Evolutionary conservation across 192 early-diverging fungal genomes (phyloP), one percentile per base, ranked within the genome.

Genomic region (Thoreauomyces humboldtii): DNA sequence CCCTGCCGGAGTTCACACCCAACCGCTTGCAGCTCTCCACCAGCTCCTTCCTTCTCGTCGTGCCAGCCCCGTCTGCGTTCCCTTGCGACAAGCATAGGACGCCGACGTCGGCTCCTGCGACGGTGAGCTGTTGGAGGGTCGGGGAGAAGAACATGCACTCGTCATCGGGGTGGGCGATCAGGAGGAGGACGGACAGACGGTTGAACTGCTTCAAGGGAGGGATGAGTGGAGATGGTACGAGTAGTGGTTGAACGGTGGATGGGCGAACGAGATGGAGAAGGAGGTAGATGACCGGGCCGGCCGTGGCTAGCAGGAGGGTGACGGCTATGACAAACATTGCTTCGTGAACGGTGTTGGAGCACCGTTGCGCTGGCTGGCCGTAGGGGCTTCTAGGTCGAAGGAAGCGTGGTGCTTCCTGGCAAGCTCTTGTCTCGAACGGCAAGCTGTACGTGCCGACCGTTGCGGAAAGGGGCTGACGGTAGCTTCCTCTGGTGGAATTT

Each of bases 81-180:
- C 90, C 96, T 61, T 81, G 86, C 5, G 92, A 92, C 61, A 95
- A 77, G 72, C 93, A 96, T 36, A 98, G 72, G 5, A 94, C 77
- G 21, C 81, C 79, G 28, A 96, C 72, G 6, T 81, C 80, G 42
- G 79, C 81, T 19, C 71, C 69, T 19, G 72, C 63, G 33, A 66
- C 73, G 11, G 67, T 69, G 46, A 94, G 61, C 42, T 67, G 70
- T 33, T 83, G 65, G 0, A 94, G 61, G 7, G 90, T 90, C 0
- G 94, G 94, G 12, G 85, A 83, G 78, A 98, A 98, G 76, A 98
- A 98, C 93, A 96, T 95, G 81, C 91, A 93, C 64, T 98, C 96
- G 73, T 98, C 96, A 79, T 98, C 96, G 0, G 96, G 96, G 72
- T 97, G 94, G 6, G 94, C 90, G 17, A 84, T 92, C 14, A 93